Percentiles rank a stretch among this genome's conserved stretches.
phyloP scores from a whole-genome alignment of 2,329 filamentous ascomycete species.

The Microdochium paspali region DNA sequence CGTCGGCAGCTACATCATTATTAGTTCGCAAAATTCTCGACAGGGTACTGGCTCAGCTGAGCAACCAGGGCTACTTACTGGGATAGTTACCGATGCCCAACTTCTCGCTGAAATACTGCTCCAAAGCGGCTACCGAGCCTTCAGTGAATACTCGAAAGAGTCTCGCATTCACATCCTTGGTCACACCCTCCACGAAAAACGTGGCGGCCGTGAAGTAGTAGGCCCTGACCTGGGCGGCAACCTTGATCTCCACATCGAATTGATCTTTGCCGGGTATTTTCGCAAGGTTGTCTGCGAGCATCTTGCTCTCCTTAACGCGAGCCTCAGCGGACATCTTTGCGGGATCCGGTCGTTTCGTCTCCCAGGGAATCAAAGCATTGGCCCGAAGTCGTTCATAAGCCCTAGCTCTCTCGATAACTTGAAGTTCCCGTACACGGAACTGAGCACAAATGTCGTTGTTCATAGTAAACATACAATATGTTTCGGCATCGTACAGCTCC shows the following conservation, averaged over 20 bases:
- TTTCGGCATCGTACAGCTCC: conserved; percentile 42
- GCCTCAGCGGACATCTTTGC: conserved; percentile 39
- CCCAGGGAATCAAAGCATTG: conserved; percentile 25
- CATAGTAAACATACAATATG: conserved; percentile 46
- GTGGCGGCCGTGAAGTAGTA: conserved; percentile 61
- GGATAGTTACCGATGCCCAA: conserved; percentile 13
- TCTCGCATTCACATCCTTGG: conserved; percentile 18
- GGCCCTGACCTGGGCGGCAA: conserved; percentile 53
- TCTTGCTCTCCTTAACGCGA: conserved; percentile 29
- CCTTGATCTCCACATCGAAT: conserved; percentile 49
- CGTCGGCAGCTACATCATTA: conserved; percentile 6
- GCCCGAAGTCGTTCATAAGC: conserved; percentile 39
- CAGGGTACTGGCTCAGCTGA: neutral
- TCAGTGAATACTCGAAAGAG: conserved; percentile 17
- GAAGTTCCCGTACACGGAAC: conserved; percentile 35
- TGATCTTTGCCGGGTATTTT: conserved; percentile 44
- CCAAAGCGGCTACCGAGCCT: conserved; percentile 10
- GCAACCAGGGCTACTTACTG: too few species aligned
- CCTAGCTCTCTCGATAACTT: conserved; percentile 34
- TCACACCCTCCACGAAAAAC: conserved; percentile 50
- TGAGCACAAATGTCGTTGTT: conserved; percentile 37
- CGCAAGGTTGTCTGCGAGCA: conserved; percentile 28
- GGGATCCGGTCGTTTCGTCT: conserved; percentile 9
- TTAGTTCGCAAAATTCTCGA: neutral
- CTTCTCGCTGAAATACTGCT: conserved; percentile 14